Percentiles rank a stretch among this genome's conserved stretches.
These are phyloP conservation scores for Parastagonospora nodorum DNA, from an alignment of 2,329 filamentous ascomycete genomes.

Conservation along the genomic window DNA sequence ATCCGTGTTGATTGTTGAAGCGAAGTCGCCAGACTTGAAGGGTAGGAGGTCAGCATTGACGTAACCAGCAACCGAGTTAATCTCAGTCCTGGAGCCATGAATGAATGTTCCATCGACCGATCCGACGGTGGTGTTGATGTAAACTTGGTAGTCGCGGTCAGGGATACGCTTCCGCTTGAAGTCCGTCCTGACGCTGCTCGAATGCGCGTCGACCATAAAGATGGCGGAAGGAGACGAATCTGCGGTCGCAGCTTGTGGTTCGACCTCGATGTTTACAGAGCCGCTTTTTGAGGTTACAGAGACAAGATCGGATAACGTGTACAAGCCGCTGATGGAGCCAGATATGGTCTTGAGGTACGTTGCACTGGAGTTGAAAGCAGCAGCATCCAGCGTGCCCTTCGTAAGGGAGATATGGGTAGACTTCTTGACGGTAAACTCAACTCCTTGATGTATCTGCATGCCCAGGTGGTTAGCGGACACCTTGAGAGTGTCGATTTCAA, in stretches of 20 bases:
- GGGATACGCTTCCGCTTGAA: conserved; percentile 45
- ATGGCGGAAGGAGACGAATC: conserved; percentile 39
- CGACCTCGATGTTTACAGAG: conserved; percentile 47
- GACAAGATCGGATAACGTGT: conserved; percentile 48
- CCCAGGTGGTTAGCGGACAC: conserved; percentile 45
- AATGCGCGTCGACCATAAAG: conserved; percentile 42
- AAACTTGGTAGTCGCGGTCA: conserved; percentile 49
- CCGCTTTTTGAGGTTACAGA: conserved; percentile 49
- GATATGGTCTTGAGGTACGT: conserved; percentile 48
- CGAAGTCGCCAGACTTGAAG: conserved; percentile 32
- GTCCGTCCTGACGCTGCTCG: conserved; percentile 45
- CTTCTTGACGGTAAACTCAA: conserved; percentile 40
- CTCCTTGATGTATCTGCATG: conserved; percentile 42
- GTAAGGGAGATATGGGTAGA: conserved; percentile 39
- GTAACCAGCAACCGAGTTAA: conserved; percentile 45
- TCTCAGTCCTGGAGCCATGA: conserved; percentile 45
- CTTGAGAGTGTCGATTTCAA: conserved; percentile 40
- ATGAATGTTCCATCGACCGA: conserved; percentile 53
- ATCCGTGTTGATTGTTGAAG: conserved; percentile 39
- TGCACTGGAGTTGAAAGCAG: conserved; percentile 43
- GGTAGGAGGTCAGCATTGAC: conserved; percentile 47
- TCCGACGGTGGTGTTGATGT: conserved; percentile 45
- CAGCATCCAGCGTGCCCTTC: conserved; percentile 41
- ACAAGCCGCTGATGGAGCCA: conserved; percentile 49
- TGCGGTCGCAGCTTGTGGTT: conserved; percentile 41